Evolutionary conservation across 176 grass and related monocot species (phyloP), one percentile per base, ranked within the genome.

Genomic region (Oryza rufipogon): DNA sequence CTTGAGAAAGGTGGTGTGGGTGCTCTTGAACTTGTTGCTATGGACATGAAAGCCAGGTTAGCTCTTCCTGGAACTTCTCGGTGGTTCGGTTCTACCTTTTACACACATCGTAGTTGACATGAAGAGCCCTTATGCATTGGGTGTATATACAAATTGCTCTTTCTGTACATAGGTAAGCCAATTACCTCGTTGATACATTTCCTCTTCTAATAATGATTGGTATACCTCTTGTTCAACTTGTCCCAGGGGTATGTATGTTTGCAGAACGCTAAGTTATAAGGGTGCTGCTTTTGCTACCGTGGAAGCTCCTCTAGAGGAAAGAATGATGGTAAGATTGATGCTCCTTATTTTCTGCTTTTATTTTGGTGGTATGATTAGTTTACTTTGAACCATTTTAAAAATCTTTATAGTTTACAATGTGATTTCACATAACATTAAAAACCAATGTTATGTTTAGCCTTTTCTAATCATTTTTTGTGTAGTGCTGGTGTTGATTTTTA

Each of bases 1-100:
- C 93, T 98, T 88, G 96, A 98, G 87, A 98, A 98, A 89, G 96
- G 96, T 83, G 96, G 96, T 85, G 96, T 98, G 77, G 93, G 93
- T 82, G 96, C 96, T 65, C 91, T 98, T 78, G 96, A 98, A 90
- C 91, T 98, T 76, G 96, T 98, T 88, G 96, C 96, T 44, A 98
- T 98, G 96, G 96, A 98, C 75, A 95, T 98, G 96, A 98, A 98
- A 90, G 91, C 96, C 71, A 97, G 91, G 94, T 97, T 81, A 66
- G 75, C 90, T 92, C 63, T 76, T 82, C 19, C 32, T 52, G 34
- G 33, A 19, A 76, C 47, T 66, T 10, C n/a, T 80, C 10, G 51
- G 54, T 75, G 49, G 46, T 42, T 32, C 11, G 34, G 33, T 74
- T 85, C 72, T 81, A 54, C 23, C 23, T 4, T 60, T 60, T 81